Evolutionary conservation across 2,329 filamentous ascomycete species (phyloP).

Genomic region (Bipolaris gigantea): DNA sequence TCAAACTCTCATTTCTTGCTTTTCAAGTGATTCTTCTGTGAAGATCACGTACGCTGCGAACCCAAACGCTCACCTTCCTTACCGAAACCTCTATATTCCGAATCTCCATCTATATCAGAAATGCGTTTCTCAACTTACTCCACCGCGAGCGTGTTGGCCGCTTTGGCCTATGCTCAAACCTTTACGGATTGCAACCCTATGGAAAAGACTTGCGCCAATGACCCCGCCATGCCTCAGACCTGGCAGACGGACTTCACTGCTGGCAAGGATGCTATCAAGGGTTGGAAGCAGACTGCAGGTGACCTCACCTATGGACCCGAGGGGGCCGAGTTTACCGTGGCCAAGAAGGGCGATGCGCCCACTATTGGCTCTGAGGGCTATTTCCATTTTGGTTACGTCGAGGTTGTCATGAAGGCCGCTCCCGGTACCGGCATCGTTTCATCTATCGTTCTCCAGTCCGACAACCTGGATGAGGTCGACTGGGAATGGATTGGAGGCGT

Average conservation of each 20-base stretch:
- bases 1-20: conserved; percentile 30
- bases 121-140: conserved; percentile 39
- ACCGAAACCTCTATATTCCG: not conserved
- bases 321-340: conserved; percentile 56
- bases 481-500: conserved; percentile 79
- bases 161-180: conserved; percentile 47
- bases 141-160: conserved; percentile 36
- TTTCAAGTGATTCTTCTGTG: conserved; percentile 30
- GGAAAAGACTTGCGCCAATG: conserved; percentile 49
- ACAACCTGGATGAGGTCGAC: conserved; percentile 85
- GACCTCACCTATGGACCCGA: conserved; percentile 49
- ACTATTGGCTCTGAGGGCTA: conserved; percentile 80
- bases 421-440: conserved; percentile 75
- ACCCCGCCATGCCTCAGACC: conserved; percentile 48
- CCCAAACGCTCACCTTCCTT: not conserved
- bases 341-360: conserved; percentile 53
- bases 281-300: conserved; percentile 44
- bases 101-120: conserved; percentile 15
- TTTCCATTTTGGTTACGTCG: conserved; percentile 81
- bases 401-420: conserved; percentile 76
- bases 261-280: conserved; percentile 43
- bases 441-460: conserved; percentile 79
- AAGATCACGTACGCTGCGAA: conserved; percentile 28
- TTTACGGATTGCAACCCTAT: conserved; percentile 51
- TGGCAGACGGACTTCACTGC: conserved; percentile 50